A percentile compares a stretch with the other conserved stretches of the same genome.
These are phyloP conservation scores for Emericellopsis terricola DNA, from an alignment of 495 filamentous ascomycete species.

Conservation along the genomic window DNA sequence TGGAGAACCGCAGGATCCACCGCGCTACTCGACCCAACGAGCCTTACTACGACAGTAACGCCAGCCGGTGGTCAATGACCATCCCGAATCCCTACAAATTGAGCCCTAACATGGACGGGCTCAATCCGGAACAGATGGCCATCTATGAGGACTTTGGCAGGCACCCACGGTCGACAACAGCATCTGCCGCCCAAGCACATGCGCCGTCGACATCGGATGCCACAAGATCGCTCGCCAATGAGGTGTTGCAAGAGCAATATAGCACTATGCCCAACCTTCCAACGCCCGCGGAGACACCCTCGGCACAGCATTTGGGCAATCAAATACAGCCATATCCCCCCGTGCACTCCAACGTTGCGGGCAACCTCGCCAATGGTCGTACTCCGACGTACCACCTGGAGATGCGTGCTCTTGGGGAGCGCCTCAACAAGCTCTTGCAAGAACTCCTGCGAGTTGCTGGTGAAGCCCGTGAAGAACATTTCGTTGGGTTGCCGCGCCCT, in stretches of 20 bases:
- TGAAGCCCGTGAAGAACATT: conserved; percentile 48
- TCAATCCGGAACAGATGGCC: conserved; percentile 82
- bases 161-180: conserved; percentile 43
- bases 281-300: conserved; percentile 65
- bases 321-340: conserved; percentile 47
- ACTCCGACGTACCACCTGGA: conserved; percentile 47
- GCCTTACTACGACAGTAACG: conserved; percentile 56
- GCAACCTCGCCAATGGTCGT: conserved; percentile 22
- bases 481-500: conserved; percentile 46
- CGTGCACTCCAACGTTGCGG: conserved; percentile 20
- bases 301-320: conserved; percentile 38
- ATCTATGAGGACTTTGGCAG: conserved; percentile 93
- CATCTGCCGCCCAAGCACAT: conserved; percentile 17
- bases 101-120: conserved; percentile 37
- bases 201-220: conserved; percentile 29
- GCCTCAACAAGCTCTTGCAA: conserved; percentile 48
- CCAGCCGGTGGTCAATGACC: conserved; percentile 64
- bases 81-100: conserved; percentile 85
- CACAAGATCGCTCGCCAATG: conserved; percentile 35
- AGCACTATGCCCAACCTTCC: conserved; percentile 56
- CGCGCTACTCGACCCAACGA: conserved; percentile 52
- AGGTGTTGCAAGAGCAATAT: conserved; percentile 73
- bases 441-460: conserved; percentile 49
- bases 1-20: conserved; percentile 58
- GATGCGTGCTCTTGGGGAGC: conserved; percentile 38